Conservation (phyloP, 1,139 yeast genomes). For the Suhomyces bribrorum region DNA sequence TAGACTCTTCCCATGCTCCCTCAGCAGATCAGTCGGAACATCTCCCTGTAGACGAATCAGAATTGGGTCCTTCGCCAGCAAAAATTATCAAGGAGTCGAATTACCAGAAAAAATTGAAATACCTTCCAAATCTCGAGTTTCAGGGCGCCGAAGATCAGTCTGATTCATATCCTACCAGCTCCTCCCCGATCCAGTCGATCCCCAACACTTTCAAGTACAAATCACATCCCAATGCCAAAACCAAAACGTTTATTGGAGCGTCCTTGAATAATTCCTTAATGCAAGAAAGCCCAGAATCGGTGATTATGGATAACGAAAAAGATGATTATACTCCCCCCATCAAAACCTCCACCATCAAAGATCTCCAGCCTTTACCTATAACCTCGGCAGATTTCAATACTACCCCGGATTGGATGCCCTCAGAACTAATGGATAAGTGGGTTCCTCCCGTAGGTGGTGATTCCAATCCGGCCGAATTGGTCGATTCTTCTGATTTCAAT, state of each 20-base stretch:
- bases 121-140: slow-evolving; percentile 38
- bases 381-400: slow-evolving; percentile 18
- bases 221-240: slow-evolving; percentile 48
- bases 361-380: not conserved
- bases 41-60: slow-evolving; percentile 7
- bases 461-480: slow-evolving; percentile 1
- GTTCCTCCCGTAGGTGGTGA: slow-evolving; percentile 14
- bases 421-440: slow-evolving; percentile 43
- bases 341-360: slow-evolving; percentile 21
- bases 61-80: slow-evolving; percentile 13
- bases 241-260: slow-evolving; percentile 33
- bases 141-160: slow-evolving; percentile 19
- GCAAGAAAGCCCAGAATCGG: slow-evolving; percentile 3
- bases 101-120: slow-evolving; percentile 38
- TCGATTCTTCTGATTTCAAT: slow-evolving; percentile 21
- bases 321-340: slow-evolving; percentile 15
- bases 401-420: slow-evolving; percentile 52
- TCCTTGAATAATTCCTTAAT: slow-evolving; percentile 5
- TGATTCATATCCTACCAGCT: slow-evolving; percentile 2
- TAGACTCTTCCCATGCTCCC: too few relatives aligned
- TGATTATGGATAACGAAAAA: slow-evolving; percentile 4
- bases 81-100: slow-evolving; percentile 12
- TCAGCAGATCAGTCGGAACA: too few relatives aligned
- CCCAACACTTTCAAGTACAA: slow-evolving; percentile 51
- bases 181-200: slow-evolving; percentile 33